Percentiles rank a stretch among this genome's conserved stretches.
These are phyloP conservation scores for Pythium vanterpoolii DNA, from an alignment of 352 stramenopile species.

Conservation along the genomic window DNA sequence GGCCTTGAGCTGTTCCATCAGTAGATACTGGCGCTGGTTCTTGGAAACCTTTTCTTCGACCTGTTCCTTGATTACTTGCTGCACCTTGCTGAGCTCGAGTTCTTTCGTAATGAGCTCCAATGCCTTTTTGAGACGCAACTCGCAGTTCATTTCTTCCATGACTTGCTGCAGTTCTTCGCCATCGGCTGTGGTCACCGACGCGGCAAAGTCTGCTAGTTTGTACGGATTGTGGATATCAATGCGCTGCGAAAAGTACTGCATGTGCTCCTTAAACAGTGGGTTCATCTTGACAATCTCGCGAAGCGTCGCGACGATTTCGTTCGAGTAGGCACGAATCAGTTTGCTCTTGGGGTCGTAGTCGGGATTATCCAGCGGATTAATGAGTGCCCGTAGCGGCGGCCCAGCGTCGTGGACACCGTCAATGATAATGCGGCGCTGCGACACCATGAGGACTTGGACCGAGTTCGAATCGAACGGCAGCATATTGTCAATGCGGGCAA, in stretches of 20 bases:
- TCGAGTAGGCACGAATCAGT: slow-evolving; percentile 94
- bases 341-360: slow-evolving; percentile 74
- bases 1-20: slow-evolving; percentile 98
- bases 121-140: slow-evolving; percentile 93
- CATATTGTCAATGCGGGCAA: slow-evolving; percentile 95
- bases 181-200: slow-evolving; percentile 93
- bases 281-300: slow-evolving; percentile 97
- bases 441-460: slow-evolving; percentile 85
- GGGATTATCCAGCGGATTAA: slow-evolving; percentile 72
- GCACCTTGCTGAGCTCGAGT: slow-evolving; percentile 93
- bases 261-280: slow-evolving; percentile 97
- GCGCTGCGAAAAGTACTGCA: slow-evolving; percentile 95
- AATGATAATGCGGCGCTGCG: slow-evolving; percentile 85
- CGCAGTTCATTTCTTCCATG: slow-evolving; percentile 95
- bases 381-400: slow-evolving; percentile 59
- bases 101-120: slow-evolving; percentile 97
- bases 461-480: slow-evolving; percentile 71
- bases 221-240: slow-evolving; percentile 96
- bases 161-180: slow-evolving; percentile 91
- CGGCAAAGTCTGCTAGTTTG: slow-evolving; percentile 97
- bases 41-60: slow-evolving; percentile 92
- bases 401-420: slow-evolving; percentile 65
- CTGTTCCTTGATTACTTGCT: slow-evolving; percentile 96
- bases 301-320: slow-evolving; percentile 97
- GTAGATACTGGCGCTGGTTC: slow-evolving; percentile 97